Evolutionary conservation across 352 stramenopile species (phyloP).

Genomic region (Elongisporangium undulatum): DNA sequence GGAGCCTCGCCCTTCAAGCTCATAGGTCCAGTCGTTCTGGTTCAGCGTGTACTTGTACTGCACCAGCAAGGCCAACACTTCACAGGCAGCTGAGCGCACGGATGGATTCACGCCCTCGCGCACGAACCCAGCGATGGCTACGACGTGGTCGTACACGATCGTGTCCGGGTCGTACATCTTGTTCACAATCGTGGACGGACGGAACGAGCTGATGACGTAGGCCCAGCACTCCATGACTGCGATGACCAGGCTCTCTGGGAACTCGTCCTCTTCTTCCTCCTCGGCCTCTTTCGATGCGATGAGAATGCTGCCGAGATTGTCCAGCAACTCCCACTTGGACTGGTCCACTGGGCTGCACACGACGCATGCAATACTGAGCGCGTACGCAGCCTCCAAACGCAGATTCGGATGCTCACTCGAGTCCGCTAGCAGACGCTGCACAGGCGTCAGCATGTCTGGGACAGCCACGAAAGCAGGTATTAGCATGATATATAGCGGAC

Average conservation of each 20-base stretch:
- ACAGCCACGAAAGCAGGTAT: background rate
- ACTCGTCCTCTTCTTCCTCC: conserved; percentile 40
- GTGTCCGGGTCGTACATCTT: conserved; percentile 46
- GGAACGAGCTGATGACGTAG: conserved; percentile 48
- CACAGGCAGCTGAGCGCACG: conserved; percentile 41
- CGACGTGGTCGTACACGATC: conserved; percentile 46
- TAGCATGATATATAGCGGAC: background rate
- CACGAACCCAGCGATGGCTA: conserved; percentile 43
- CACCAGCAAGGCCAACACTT: conserved; percentile 55
- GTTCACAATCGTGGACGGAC: conserved; percentile 30
- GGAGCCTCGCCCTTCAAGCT: conserved; percentile 28
- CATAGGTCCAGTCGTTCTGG: conserved; percentile 39
- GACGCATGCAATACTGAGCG: conserved; percentile 52
- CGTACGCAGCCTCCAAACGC: conserved; percentile 47
- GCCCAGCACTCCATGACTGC: conserved; percentile 66
- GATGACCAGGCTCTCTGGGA: conserved; percentile 38
- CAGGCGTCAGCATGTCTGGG: conserved; percentile 24
- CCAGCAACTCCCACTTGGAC: conserved; percentile 52
- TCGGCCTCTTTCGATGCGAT: conserved; percentile 41
- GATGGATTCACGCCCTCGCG: conserved; percentile 35
- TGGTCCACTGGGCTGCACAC: conserved; percentile 58
- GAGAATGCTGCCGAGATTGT: conserved; percentile 40
- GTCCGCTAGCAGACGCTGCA: conserved; percentile 46
- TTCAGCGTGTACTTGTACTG: conserved; percentile 52
- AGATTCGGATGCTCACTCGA: conserved; percentile 24